Percentiles rank a stretch among this genome's conserved stretches.
Evolutionary conservation across 2,329 filamentous ascomycete genomes (phyloP).

Genomic region (Alternaria burnsii): DNA sequence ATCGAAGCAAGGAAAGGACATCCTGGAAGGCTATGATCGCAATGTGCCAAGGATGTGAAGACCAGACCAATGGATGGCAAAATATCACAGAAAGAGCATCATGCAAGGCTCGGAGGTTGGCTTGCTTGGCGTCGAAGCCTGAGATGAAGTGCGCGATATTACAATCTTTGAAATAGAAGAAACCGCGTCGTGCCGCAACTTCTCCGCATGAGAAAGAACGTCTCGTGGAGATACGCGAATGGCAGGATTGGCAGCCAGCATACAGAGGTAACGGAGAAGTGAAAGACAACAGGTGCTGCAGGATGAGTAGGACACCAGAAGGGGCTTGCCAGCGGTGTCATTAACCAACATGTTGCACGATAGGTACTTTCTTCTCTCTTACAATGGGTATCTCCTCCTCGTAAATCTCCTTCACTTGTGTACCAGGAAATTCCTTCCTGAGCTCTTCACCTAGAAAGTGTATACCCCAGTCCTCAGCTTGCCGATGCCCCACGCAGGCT

Average conservation of each 20-base stretch:
- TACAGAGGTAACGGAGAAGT: not conserved
- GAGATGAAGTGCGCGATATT: not conserved
- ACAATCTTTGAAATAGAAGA: not conserved
- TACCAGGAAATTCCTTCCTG: conserved; percentile 39
- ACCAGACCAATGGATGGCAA: not conserved
- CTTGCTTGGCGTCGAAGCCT: not conserved
- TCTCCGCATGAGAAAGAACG: no score
- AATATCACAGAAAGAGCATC: not conserved
- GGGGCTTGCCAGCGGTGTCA: not conserved
- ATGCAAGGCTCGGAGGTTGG: not conserved
- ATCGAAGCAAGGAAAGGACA: conserved; percentile 15
- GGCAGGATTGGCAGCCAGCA: not conserved
- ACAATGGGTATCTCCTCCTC: conserved; percentile 42
- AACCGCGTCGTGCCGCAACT: not conserved
- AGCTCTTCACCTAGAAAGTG: conserved; percentile 41
- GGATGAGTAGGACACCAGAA: no score
- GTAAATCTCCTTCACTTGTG: conserved; percentile 46
- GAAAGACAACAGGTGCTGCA: not conserved
- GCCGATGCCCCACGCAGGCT: conserved; percentile 51
- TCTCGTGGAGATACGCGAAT: not conserved
- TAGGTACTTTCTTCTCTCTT: conserved; percentile 6
- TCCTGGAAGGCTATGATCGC: not conserved
- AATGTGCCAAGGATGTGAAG: not conserved
- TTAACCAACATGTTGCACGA: not conserved
- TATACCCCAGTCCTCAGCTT: conserved; percentile 54